phyloP scores from a whole-genome alignment of 768 basidiomycete genomes.

The Clitopilus hobsonii region DNA sequence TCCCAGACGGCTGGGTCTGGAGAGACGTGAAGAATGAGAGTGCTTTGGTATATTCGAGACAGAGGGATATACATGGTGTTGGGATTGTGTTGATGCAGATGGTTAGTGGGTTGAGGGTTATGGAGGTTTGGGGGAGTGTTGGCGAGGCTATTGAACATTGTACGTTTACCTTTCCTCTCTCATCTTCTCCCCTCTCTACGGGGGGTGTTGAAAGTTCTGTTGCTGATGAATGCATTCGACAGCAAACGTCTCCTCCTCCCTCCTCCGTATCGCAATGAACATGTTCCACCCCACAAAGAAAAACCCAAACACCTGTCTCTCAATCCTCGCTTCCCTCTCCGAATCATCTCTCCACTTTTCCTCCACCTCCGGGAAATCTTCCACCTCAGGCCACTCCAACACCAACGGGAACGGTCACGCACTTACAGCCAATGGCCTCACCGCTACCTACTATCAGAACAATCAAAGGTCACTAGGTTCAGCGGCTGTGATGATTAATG shows the following conservation, averaged over 20 bases:
- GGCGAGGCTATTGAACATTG: conserved; percentile 55
- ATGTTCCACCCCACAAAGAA: conserved; percentile 64
- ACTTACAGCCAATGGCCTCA: no score
- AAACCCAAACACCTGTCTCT: conserved; percentile 49
- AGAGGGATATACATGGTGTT: conserved; percentile 78
- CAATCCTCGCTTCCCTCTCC: conserved; percentile 54
- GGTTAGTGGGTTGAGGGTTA: conserved; percentile 74
- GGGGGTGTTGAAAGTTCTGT: neutral
- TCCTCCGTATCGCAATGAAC: conserved; percentile 47
- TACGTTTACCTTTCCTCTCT: conserved; percentile 28
- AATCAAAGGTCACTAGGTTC: no score
- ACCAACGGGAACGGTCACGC: no score
- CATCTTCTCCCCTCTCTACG: neutral
- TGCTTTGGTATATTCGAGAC: conserved; percentile 65
- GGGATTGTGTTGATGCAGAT: conserved; percentile 83
- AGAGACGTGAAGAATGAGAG: conserved; percentile 78
- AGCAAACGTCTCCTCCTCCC: conserved; percentile 50
- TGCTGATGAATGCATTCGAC: conserved; percentile 1
- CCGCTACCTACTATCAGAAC: no score
- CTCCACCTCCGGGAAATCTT: no score
- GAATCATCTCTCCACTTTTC: conserved; percentile 31
- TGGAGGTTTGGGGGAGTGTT: conserved; percentile 47
- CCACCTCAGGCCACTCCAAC: no score
- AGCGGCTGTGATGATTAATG: conserved; percentile 21
- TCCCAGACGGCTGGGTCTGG: conserved; percentile 48